Percentiles rank a stretch among this genome's conserved stretches.
These are phyloP conservation scores for Citropsis articulata DNA, from an alignment of 345 rosid genomes.

Conservation along the genomic window DNA sequence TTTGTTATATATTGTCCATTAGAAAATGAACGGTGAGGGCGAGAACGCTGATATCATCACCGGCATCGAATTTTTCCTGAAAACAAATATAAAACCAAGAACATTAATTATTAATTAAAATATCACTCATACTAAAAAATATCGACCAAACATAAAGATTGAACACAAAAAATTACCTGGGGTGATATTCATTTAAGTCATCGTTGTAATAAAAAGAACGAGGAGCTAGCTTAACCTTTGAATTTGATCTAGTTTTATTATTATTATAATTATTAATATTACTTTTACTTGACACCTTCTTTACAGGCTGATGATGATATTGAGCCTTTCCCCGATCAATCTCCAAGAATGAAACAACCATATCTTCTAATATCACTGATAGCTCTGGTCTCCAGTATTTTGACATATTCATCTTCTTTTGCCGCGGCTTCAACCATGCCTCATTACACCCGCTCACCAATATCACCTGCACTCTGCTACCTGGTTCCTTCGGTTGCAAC, in stretches of 20 bases:
- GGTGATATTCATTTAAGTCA: not conserved
- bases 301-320: not conserved
- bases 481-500: not conserved
- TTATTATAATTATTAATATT: not conserved
- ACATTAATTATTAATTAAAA: not conserved
- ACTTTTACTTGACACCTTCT: slow-evolving; percentile 15
- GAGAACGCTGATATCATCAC: slow-evolving; percentile 30
- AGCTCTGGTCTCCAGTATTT: slow-evolving; percentile 30
- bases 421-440: not conserved
- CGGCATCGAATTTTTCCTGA: slow-evolving; percentile 15
- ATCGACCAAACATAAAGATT: not conserved
- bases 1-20: not conserved
- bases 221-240: not conserved
- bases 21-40: slow-evolving; percentile 36
- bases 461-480: not conserved
- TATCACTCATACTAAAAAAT: no score
- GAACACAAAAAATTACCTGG: slow-evolving; percentile 11
- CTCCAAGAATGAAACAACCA: not conserved
- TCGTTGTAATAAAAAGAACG: not conserved
- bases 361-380: slow-evolving; percentile 27
- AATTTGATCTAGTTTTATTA: not conserved
- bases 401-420: not conserved
- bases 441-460: not conserved
- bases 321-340: not conserved
- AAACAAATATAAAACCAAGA: not conserved